A percentile compares a stretch with the other conserved stretches of the same genome.
Conservation (phyloP, 495 filamentous ascomycete genomes). For the Haplographium delicatum region DNA sequence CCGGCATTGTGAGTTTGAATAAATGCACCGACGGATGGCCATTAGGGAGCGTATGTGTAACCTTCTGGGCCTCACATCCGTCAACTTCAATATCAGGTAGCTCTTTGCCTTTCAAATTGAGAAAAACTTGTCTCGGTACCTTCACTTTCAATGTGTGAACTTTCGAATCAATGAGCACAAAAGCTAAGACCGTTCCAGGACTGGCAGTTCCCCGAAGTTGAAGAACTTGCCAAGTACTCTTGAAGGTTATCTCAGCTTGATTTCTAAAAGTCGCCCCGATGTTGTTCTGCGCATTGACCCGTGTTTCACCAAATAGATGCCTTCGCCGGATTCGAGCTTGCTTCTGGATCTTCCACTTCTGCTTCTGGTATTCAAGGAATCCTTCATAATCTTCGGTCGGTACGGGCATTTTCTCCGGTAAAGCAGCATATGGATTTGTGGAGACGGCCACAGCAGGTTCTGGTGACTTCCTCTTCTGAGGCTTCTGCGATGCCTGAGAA, state of each 20-base stretch:
- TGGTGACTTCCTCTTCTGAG: constrained; percentile 81
- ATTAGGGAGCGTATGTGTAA: constrained; percentile 87
- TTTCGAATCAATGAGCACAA: constrained; percentile 89
- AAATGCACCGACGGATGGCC: constrained; percentile 90
- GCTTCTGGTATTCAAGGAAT: constrained; percentile 93
- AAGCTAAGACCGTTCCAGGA: constrained; percentile 82
- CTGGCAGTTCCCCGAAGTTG: constrained; percentile 75
- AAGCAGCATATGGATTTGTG: constrained; percentile 72
- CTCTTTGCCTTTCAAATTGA: constrained; percentile 83
- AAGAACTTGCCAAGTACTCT: constrained; percentile 89
- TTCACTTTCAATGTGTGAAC: constrained; percentile 83
- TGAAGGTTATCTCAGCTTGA: constrained; percentile 82
- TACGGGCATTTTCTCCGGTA: constrained; percentile 81
- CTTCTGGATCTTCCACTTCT: constrained; percentile 98
- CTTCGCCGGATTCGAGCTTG: constrained; percentile 81
- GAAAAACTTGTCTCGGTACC: constrained; percentile 81
- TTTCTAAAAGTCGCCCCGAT: constrained; percentile 86
- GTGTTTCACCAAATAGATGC: constrained; percentile 85
- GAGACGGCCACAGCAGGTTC: constrained; percentile 51
- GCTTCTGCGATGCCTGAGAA: constrained; percentile 45
- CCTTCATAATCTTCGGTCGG: constrained; percentile 82
- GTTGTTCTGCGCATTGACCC: constrained; percentile 61
- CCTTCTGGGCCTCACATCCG: constrained; percentile 84
- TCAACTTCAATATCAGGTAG: constrained; percentile 86
- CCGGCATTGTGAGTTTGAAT: constrained; percentile 86